Evolutionary conservation across 108 stramenopile genomes (phyloP), one percentile per base, ranked within the genome.

Genomic region (Cyclotella distinguenda): DNA sequence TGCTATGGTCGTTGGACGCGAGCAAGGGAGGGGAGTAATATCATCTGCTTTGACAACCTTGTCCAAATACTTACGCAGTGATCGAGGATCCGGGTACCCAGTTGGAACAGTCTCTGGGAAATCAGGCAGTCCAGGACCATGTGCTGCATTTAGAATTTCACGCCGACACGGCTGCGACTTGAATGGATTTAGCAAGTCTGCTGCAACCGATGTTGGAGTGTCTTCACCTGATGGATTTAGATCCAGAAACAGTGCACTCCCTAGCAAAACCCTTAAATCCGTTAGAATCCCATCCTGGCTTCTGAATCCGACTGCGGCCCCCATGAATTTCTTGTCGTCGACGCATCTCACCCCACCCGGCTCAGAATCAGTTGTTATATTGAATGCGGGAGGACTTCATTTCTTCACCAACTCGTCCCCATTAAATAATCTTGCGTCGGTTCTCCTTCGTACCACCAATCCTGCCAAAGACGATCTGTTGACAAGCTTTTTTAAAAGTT

Each of bases 381-480:
- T 94, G 31, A 91, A 90, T 61, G 74, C 80, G 10, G 88, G 88
- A 57, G 93, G 93, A 11, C 49, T 94, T 28, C 90, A 94, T 68
- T 79, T 68, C 23, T 88, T 91, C 65, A 64, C 69, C 35, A 71
- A 64, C 26, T 68, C 66, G 4, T 82, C 89, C 21, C 56, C 85
- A 8, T 45, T 89, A 27, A 57, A 64, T 38, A 74, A 72, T 22
- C 66, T 93, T 25, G 76, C 81, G 6, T 66, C 79, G 0, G 81
- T 76, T 4, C 64, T 93, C 6, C 23, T 79, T 39, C 55, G 70
- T 54, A 74, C 89, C 11, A 65, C 76, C 48, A 87, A 89, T 32
- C 62, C 85, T 38, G 59, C 58, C 22, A 75, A 66, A 26, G 90
- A 94, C 66, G 44, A 71, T 6, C 54, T 59, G 19, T 78, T 94